Evolutionary conservation across 306 rosid genomes (phyloP).

Genomic region (Pachyrhizus erosus): DNA sequence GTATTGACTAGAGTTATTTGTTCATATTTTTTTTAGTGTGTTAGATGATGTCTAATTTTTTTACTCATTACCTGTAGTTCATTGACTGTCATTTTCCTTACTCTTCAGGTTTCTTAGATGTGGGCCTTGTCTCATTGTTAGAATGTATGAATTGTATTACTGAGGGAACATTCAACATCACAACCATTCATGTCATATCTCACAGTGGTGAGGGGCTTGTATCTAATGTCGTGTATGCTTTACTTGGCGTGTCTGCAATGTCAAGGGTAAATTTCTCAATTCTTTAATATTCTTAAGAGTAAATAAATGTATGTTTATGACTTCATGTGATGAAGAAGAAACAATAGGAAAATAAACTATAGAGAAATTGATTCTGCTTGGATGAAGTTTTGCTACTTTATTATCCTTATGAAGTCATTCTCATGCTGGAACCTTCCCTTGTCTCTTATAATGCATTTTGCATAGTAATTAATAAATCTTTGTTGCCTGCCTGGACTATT

Average conservation of each 20-base stretch:
- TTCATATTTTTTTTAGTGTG: neutral
- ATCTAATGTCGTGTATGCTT: conserved; percentile 91
- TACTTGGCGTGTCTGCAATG: conserved; percentile 98
- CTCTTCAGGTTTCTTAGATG: conserved; percentile 88
- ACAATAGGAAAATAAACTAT: neutral
- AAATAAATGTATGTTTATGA: neutral
- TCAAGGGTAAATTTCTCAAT: conserved; percentile 70
- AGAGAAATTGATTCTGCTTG: conserved; percentile 35
- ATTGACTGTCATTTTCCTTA: conserved; percentile 37
- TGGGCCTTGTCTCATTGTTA: conserved; percentile 70
- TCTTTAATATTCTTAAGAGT: conserved; percentile 14
- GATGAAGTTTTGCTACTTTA: conserved; percentile 8
- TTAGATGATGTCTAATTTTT: neutral
- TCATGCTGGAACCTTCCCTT: conserved; percentile 7
- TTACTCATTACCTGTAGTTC: conserved; percentile 14
- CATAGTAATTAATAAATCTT: neutral
- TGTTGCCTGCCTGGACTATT: neutral
- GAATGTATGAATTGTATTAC: conserved; percentile 58
- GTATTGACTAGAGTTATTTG: neutral
- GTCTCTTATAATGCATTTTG: neutral
- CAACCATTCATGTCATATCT: conserved; percentile 76
- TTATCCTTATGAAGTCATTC: conserved; percentile 16
- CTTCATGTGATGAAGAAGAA: neutral
- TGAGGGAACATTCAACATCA: conserved; percentile 76
- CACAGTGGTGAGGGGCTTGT: conserved; percentile 95